A percentile compares a stretch with the other conserved stretches of the same genome.
Evolutionary conservation across 805 yeast genomes (phyloP).

Genomic region (Osmozyma mogii): DNA sequence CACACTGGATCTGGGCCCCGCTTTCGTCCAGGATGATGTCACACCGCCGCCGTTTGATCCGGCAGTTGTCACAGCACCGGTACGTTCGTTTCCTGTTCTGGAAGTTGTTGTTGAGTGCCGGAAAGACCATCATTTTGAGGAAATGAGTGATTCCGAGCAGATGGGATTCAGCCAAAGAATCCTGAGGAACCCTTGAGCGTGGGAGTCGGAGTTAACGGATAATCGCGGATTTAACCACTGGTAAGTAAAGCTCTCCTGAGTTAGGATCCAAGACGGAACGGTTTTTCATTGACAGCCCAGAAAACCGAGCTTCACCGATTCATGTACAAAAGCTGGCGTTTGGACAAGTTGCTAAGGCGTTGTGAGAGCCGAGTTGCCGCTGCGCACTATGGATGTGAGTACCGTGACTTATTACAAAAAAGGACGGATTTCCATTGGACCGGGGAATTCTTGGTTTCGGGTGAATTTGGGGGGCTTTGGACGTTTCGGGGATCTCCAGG

Average conservation of each 20-base stretch:
- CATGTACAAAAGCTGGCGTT: too few species aligned
- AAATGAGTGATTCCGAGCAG: background rate
- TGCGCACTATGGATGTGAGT: too few species aligned
- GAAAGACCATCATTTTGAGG: conserved; percentile 24
- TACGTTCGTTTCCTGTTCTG: conserved; percentile 27
- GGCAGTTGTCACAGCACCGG: conserved; percentile 26
- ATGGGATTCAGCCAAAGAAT: background rate
- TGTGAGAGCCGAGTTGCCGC: too few species aligned
- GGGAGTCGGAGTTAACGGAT: background rate
- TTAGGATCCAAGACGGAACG: background rate
- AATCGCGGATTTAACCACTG: background rate
- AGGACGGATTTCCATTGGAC: too few species aligned
- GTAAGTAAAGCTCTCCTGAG: background rate
- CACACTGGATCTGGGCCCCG: background rate
- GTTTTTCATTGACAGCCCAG: background rate
- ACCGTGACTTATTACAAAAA: too few species aligned
- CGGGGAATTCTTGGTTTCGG: too few species aligned
- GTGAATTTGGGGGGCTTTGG: too few species aligned
- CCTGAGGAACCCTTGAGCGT: background rate
- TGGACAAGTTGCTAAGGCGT: too few species aligned
- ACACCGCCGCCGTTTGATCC: conserved; percentile 22
- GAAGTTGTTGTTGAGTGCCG: conserved; percentile 28
- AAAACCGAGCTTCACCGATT: background rate
- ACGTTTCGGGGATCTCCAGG: too few species aligned
- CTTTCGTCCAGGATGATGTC: conserved; percentile 14